These are phyloP conservation scores for Ensete ventricosum DNA, from an alignment of 176 grass and related monocot genomes.

Conservation along the genomic window DNA sequence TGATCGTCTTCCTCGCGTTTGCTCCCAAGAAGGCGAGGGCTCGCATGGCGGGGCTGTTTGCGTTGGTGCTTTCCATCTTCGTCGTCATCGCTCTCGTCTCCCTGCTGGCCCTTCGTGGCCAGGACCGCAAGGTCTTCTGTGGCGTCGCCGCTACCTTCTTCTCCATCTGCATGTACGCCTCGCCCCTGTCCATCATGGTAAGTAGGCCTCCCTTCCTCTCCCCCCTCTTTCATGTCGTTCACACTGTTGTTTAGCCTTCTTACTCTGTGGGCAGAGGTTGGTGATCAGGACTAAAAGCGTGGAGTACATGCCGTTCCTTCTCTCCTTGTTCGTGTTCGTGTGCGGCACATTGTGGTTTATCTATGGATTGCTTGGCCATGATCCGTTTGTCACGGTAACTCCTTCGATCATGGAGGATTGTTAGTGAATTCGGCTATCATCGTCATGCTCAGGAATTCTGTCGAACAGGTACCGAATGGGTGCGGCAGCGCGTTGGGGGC, in stretches of 20 bases:
- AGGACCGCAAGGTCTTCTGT: slow-evolving; percentile 68
- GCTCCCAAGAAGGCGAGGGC: slow-evolving; percentile 31
- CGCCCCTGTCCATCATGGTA: slow-evolving; percentile 96
- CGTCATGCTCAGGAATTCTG: too few relatives aligned
- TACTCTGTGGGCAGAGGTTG: slow-evolving; percentile 43
- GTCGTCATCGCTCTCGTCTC: slow-evolving; percentile 53
- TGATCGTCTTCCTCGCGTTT: slow-evolving; percentile 82
- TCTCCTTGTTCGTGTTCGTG: slow-evolving; percentile 82
- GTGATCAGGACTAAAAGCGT: slow-evolving; percentile 98
- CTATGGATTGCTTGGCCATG: slow-evolving; percentile 71
- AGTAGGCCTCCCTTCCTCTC: background rate
- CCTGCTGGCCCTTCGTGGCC: slow-evolving; percentile 55
- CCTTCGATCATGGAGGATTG: background rate
- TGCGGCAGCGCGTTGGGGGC: slow-evolving; percentile 70
- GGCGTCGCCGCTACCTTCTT: slow-evolving; percentile 74
- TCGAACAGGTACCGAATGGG: slow-evolving; percentile 71
- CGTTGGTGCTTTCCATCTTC: slow-evolving; percentile 47
- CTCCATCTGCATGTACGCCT: slow-evolving; percentile 98
- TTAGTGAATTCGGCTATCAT: too few relatives aligned
- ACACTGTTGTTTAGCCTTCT: background rate
- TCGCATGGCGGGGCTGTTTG: slow-evolving; percentile 50
- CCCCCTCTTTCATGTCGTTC: background rate
- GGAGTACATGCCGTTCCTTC: slow-evolving; percentile 96
- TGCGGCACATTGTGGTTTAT: slow-evolving; percentile 95
- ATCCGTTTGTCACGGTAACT: slow-evolving; percentile 66